Evolutionary conservation across 768 basidiomycete species (phyloP), one percentile per base, ranked within the genome.

Genomic region (Mycena rosella): DNA sequence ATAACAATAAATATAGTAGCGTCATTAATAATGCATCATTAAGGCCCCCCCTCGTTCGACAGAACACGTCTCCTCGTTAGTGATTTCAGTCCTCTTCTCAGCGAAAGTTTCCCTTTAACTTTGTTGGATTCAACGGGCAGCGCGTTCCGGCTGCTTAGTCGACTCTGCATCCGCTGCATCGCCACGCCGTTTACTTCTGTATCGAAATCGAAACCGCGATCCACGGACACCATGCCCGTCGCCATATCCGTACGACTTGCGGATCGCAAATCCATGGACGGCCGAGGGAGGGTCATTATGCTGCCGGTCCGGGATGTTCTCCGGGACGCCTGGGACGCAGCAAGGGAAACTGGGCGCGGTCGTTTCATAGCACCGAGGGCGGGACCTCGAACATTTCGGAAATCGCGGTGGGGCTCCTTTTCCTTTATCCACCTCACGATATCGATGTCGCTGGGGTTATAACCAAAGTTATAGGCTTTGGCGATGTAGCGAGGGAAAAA

Each of bases 151-250:
- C 54, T 64, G 57, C 88, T 88, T 67, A 82, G 77, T 58, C 87
- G 90, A 61, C 84, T 94, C 78, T 95, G 94, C 82, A 96, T 91
- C 56, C 94, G 85, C 67, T 87, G 89, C 80, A 96, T 91, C 30
- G 93, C 93, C 52, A 95, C 89, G 44, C 96, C 96, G 63, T 87
- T 85, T 77, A 97, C 96, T 78, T 98, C 96, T 17, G 88, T 89
- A 24, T 91, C 87, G 75, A 97, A 97, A 77, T 94, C 92, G 77
- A 96, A 98, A 13, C 95, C 95, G 32, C 91, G 90, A 69, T 94
- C 84, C 17, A 88, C 79, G 3, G 90, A 87, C 30, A 87, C 85
- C 48, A 91, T 56, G 24, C 96, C 96, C 5, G 95, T 96, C 20
- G 92, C 88, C 95, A 98, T 94, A 74, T 96, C 96, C 57, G 91